Percentiles rank a stretch among this genome's conserved stretches.
phyloP scores from a whole-genome alignment of 306 rosid species.

The Betula pendula region DNA sequence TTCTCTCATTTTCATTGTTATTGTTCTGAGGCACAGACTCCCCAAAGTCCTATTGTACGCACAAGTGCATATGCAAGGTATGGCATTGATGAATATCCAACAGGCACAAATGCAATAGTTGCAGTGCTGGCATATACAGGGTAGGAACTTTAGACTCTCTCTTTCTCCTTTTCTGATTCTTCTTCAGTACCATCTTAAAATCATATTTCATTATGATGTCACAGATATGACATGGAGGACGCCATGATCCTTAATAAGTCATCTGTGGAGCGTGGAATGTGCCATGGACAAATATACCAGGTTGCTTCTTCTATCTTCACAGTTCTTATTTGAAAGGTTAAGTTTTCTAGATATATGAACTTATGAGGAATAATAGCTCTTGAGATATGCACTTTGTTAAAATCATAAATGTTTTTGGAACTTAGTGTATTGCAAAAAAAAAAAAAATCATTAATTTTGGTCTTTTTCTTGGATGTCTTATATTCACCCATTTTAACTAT shows the following conservation, averaged over 20 bases:
- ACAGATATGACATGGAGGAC: constrained; percentile 97
- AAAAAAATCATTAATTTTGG: not conserved
- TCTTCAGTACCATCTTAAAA: constrained; percentile 12
- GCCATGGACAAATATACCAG: constrained; percentile 91
- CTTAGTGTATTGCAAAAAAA: not conserved
- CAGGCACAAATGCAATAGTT: constrained; percentile 95
- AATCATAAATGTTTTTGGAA: not conserved
- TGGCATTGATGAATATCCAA: constrained; percentile 75
- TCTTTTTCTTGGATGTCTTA: not conserved
- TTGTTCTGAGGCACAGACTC: constrained; percentile 64
- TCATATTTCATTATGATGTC: constrained; percentile 27
- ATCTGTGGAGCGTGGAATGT: constrained; percentile 97
- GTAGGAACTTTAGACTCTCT: constrained; percentile 45
- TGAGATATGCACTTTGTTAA: not conserved
- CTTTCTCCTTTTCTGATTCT: not conserved
- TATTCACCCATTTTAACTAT: not conserved
- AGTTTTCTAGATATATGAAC: constrained; percentile 7
- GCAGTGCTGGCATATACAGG: constrained; percentile 97
- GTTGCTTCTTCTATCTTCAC: constrained; percentile 41
- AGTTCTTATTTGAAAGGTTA: constrained; percentile 8
- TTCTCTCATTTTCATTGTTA: not conserved
- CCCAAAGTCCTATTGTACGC: constrained; percentile 88
- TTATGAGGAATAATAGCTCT: not conserved
- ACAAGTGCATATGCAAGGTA: constrained; percentile 70
- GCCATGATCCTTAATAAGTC: constrained; percentile 98